Percentiles rank a stretch among this genome's conserved stretches.
phyloP scores from a whole-genome alignment of 2,329 filamentous ascomycete species.

The Penicillium sp. region DNA sequence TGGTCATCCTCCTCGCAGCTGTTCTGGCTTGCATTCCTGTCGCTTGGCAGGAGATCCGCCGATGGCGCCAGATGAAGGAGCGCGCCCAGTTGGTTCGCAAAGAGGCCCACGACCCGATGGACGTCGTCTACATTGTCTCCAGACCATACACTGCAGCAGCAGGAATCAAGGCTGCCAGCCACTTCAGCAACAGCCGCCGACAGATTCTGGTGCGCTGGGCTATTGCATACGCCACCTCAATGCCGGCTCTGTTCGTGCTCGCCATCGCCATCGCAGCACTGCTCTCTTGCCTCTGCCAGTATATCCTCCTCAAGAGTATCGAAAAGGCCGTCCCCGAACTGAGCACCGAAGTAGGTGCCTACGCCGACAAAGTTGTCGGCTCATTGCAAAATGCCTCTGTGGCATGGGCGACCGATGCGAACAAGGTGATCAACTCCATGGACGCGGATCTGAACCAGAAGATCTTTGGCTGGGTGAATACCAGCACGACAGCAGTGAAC shows the following conservation, averaged over 20 bases:
- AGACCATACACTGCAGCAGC: constrained; percentile 72
- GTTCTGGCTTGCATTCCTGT: constrained; percentile 74
- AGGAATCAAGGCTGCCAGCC: constrained; percentile 70
- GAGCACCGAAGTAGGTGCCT: constrained; percentile 71
- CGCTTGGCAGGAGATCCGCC: constrained; percentile 75
- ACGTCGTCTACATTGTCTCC: constrained; percentile 84
- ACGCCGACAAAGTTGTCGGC: constrained; percentile 75
- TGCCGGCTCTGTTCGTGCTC: constrained; percentile 82
- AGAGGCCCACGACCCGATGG: constrained; percentile 75
- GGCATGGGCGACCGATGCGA: constrained; percentile 75
- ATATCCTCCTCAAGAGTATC: constrained; percentile 71
- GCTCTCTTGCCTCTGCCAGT: constrained; percentile 80
- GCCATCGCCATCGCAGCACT: constrained; percentile 80
- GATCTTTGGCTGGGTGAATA: constrained; percentile 83
- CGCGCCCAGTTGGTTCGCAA: constrained; percentile 67
- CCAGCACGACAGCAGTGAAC: constrained; percentile 79
- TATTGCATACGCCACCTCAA: constrained; percentile 82
- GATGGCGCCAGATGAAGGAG: constrained; percentile 72
- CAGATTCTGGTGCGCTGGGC: constrained; percentile 80
- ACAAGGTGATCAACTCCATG: constrained; percentile 66
- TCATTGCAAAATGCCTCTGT: constrained; percentile 72
- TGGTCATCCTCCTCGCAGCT: constrained; percentile 70
- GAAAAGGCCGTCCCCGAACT: constrained; percentile 76
- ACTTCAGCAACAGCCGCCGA: constrained; percentile 62
- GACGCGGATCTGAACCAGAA: constrained; percentile 77